A percentile compares a stretch with the other conserved stretches of the same genome.
Evolutionary conservation across 805 yeast species (phyloP).

Genomic region (Kuraishia piskuri): DNA sequence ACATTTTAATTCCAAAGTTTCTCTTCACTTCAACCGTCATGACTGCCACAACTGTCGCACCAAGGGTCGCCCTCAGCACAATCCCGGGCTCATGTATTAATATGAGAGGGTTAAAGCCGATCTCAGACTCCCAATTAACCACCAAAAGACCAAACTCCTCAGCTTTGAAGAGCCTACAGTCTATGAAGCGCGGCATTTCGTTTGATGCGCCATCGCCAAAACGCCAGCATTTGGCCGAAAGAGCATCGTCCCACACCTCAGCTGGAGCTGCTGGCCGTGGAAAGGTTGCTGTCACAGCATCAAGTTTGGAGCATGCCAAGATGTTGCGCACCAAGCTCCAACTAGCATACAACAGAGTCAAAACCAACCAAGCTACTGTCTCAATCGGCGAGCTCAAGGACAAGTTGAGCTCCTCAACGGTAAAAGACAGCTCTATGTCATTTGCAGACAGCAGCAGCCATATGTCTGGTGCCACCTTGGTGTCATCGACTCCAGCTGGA

Average conservation of each 20-base stretch:
- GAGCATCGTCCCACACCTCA: not conserved
- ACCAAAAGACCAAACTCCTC: slow-evolving; percentile 3
- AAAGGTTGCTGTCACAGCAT: not conserved
- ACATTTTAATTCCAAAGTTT: not conserved
- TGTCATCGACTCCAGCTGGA: not conserved
- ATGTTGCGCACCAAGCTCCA: slow-evolving; percentile 38
- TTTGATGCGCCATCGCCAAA: not conserved
- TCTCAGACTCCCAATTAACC: slow-evolving; percentile 13
- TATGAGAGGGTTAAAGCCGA: slow-evolving; percentile 14
- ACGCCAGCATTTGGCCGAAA: not conserved
- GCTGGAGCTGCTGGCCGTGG: too few relatives aligned
- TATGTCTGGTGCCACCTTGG: not conserved
- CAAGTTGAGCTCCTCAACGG: not conserved
- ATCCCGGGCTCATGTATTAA: slow-evolving; percentile 3
- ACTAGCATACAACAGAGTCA: slow-evolving; percentile 43
- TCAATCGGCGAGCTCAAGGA: slow-evolving; percentile 22
- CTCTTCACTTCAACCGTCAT: not conserved
- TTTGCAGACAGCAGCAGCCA: not conserved
- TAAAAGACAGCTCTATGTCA: not conserved
- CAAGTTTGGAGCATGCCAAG: slow-evolving; percentile 21
- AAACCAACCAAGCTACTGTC: slow-evolving; percentile 34
- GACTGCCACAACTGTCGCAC: slow-evolving; percentile 1
- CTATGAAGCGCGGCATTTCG: not conserved
- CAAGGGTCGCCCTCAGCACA: slow-evolving; percentile 1
- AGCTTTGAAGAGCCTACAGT: not conserved